phyloP scores from a whole-genome alignment of 2,329 filamentous ascomycete species.

The Aspergillus jensenii region DNA sequence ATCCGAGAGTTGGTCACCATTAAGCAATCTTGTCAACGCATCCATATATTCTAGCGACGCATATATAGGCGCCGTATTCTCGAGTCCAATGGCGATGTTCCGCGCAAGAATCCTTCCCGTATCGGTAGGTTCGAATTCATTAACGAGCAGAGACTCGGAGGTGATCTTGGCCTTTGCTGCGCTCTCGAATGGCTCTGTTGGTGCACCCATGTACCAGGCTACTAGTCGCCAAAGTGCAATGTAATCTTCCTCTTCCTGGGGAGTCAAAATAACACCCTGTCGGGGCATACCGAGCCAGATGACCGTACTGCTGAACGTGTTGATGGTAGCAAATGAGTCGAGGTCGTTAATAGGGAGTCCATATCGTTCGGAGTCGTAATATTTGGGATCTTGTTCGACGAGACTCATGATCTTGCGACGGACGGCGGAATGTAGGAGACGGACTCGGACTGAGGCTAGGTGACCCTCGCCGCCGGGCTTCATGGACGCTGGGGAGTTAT shows the following conservation, averaged over 20 bases:
- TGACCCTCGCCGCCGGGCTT: slow-evolving; percentile 67
- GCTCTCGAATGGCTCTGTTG: slow-evolving; percentile 60
- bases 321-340: slow-evolving; percentile 70
- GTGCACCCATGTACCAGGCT: slow-evolving; percentile 68
- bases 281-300: slow-evolving; percentile 69
- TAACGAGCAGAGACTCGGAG: slow-evolving; percentile 65
- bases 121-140: slow-evolving; percentile 64
- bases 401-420: slow-evolving; percentile 64
- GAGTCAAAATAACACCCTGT: slow-evolving; percentile 65
- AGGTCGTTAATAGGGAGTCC: slow-evolving; percentile 74
- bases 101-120: slow-evolving; percentile 66
- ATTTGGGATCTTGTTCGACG: slow-evolving; percentile 54
- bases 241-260: slow-evolving; percentile 66
- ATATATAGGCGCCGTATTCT: slow-evolving; percentile 63
- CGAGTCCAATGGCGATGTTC: slow-evolving; percentile 69
- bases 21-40: slow-evolving; percentile 68
- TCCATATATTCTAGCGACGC: slow-evolving; percentile 65
- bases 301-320: slow-evolving; percentile 65
- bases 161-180: slow-evolving; percentile 57
- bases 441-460: slow-evolving; percentile 63
- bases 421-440: slow-evolving; percentile 67
- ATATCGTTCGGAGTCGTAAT: slow-evolving; percentile 59
- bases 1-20: slow-evolving; percentile 62
- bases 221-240: slow-evolving; percentile 74
- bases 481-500: slow-evolving; percentile 62